Evolutionary conservation across 306 rosid species (phyloP), one percentile per base, ranked within the genome.

Genomic region (Glycyrrhiza uralensis): DNA sequence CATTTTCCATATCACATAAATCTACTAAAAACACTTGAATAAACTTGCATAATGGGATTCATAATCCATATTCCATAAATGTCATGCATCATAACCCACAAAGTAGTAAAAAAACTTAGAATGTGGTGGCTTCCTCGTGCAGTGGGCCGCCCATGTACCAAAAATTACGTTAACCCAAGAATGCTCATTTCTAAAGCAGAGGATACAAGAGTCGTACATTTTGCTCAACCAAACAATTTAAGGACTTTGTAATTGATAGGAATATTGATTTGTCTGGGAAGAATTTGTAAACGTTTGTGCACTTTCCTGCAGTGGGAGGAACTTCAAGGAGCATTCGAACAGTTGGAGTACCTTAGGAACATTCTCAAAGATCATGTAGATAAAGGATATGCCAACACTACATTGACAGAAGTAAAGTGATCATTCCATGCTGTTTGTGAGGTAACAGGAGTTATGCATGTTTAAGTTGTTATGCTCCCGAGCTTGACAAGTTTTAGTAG

Each of bases 251-350:
- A 47, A 49, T 47, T 14, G 18, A 66, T 49, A n/a, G 44, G 42
- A 65, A 67, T 74, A 50, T 15, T 57, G 41, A 19, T 49, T 28
- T 59, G 58, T 22, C 7, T 1, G 13, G 1, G 23, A 63, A 46
- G 10, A 29, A 57, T 10, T 49, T 56, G 41, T 52, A 59, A 57
- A 58, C 20, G 38, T 54, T 13, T 39, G 39, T 55, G 66, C 23
- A 58, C 6, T 80, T 61, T 77, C 44, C 44, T 85, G 82, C 57
- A 92, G 97, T 92, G 97, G 97, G 97, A 89, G 77, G 97, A 86
- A 49, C 84, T 80, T 66, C 89, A 87, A 78, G 98, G 98, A 39
- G 83, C 76, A 60, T 76, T 69, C 6, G 83, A 87, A 80, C 97
- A 90, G 66, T 55, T 72, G 10, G 88, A 83, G 63, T 85, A 89